phyloP scores from a whole-genome alignment of 2,329 filamentous ascomycete genomes.

The Colletotrichum truncatum region DNA sequence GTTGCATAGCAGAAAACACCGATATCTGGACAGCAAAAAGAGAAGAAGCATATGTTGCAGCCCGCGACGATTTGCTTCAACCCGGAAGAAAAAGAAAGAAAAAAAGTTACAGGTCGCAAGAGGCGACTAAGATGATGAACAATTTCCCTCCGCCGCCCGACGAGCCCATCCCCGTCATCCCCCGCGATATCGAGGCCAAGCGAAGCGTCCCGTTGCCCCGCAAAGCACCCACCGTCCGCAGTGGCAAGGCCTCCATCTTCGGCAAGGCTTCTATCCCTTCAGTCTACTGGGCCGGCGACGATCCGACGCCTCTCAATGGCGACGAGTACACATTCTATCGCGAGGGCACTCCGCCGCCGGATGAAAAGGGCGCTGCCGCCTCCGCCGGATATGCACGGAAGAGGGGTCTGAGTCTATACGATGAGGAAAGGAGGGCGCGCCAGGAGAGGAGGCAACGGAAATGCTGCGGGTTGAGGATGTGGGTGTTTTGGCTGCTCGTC shows the following conservation, averaged over 20 bases:
- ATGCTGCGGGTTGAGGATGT: conserved; percentile 39
- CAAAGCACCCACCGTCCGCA: conserved; percentile 27
- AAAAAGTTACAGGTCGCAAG: no score
- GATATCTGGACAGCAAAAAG: neutral
- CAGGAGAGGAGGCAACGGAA: conserved; percentile 31
- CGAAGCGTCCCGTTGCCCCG: conserved; percentile 19
- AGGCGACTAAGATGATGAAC: conserved; percentile 1
- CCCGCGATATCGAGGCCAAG: conserved; percentile 15
- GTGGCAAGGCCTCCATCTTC: conserved; percentile 27
- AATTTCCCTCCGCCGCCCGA: conserved; percentile 19
- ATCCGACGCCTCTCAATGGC: conserved; percentile 13
- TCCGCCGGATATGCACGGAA: conserved; percentile 11
- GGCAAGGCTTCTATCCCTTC: conserved; percentile 24
- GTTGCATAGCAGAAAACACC: neutral
- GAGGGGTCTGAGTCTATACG: conserved; percentile 18
- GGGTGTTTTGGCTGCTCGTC: conserved; percentile 46
- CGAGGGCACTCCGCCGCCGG: conserved; percentile 47
- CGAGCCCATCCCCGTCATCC: conserved; percentile 20
- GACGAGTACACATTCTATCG: conserved; percentile 49
- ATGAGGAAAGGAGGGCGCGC: conserved; percentile 22
- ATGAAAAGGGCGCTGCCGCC: conserved; percentile 17
- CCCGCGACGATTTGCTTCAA: neutral
- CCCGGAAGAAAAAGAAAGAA: neutral
- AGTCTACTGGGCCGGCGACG: conserved; percentile 28
- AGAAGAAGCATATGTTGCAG: neutral